Evolutionary conservation across 495 filamentous ascomycete genomes (phyloP), one percentile per base, ranked within the genome.

Genomic region (Talaromyces stipitatus): DNA sequence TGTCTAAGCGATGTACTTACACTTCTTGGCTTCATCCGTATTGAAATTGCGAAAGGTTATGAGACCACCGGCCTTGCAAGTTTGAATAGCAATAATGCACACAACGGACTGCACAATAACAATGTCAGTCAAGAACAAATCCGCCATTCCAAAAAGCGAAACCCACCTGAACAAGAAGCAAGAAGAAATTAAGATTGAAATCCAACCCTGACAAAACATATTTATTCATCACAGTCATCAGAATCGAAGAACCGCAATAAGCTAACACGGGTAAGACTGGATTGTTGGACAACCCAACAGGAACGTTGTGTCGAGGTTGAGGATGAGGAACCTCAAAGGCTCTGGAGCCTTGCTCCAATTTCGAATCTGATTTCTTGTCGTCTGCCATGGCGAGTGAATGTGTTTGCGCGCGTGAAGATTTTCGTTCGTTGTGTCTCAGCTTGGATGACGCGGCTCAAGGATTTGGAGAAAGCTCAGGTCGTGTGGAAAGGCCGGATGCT

Each of bases 201-300:
- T 88, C 82, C 12, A 80, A 72, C 28, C 94, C 95, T 29, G 90
- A 95, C 28, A 99, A 79, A 50, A 96, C 91, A 69, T 94, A 99
- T 81, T 99, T 99, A 77, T 99, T 99, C 74, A 94, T 95, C 23
- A 96, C 86, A 36, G 95, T 99, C 94, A 99, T 99, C 70, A 92
- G 78, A 61, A 99, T 99, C 4, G 92, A 97, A 52, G 94, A 87
- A 62, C 84, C 79, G 74, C 94, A 99, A 76, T 99, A 99, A 22
- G 87, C 84, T 51, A 96, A 66, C 60, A 99, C 89, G 9, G 92
- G 88, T 8, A 94, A 67, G 32, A 83, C 71, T 9, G 92, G 88
- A 66, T 82, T 92, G 65, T 87, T 89, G 59, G 83, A 74, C 45
- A 87, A 51, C n/a, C n/a, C n/a, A n/a, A n/a, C n/a, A 55, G 74